phyloP scores from a whole-genome alignment of 2,329 filamentous ascomycete genomes.

The Alternaria sp. region DNA sequence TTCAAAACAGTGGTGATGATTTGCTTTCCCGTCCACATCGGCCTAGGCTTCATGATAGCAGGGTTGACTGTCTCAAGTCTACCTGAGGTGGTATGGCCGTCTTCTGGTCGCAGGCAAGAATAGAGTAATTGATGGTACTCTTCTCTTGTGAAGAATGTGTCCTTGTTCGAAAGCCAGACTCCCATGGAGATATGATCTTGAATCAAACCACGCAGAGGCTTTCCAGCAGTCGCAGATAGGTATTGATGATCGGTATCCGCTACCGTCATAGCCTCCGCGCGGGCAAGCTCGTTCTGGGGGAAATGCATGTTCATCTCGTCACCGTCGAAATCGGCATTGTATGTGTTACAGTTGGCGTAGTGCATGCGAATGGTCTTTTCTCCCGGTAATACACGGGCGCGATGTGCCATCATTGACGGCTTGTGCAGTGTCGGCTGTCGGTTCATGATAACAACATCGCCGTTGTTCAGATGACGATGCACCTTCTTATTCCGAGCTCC shows the following conservation, averaged over 20 bases:
- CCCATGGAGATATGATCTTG: constrained; percentile 98
- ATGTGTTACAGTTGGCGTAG: constrained; percentile 99
- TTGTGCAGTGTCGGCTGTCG: constrained; percentile 97
- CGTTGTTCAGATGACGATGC: constrained; percentile 92
- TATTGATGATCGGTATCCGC: constrained; percentile 98
- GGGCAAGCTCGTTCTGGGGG: constrained; percentile 92
- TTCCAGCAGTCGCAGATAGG: constrained; percentile 89
- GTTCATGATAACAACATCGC: constrained; percentile 98
- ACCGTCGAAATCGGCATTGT: constrained; percentile 99
- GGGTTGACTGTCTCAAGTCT: constrained; percentile 82
- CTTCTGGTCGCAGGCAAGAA: constrained; percentile 85
- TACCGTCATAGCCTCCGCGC: constrained; percentile 89
- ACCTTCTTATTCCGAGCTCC: constrained; percentile 93
- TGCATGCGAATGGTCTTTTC: constrained; percentile 99
- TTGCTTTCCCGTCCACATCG: constrained; percentile 95
- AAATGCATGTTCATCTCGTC: constrained; percentile 99
- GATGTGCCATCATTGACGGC: constrained; percentile 98
- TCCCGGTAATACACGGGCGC: constrained; percentile 86
- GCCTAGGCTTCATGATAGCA: constrained; percentile 78
- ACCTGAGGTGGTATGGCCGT: constrained; percentile 83
- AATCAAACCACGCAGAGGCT: constrained; percentile 92
- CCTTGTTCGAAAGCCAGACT: constrained; percentile 86
- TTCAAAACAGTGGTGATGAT: constrained; percentile 90
- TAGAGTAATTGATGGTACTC: constrained; percentile 97
- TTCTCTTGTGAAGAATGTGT: constrained; percentile 86